These are phyloP conservation scores for Aphanomyces euteiches DNA, from an alignment of 352 stramenopile genomes.

Conservation along the genomic window DNA sequence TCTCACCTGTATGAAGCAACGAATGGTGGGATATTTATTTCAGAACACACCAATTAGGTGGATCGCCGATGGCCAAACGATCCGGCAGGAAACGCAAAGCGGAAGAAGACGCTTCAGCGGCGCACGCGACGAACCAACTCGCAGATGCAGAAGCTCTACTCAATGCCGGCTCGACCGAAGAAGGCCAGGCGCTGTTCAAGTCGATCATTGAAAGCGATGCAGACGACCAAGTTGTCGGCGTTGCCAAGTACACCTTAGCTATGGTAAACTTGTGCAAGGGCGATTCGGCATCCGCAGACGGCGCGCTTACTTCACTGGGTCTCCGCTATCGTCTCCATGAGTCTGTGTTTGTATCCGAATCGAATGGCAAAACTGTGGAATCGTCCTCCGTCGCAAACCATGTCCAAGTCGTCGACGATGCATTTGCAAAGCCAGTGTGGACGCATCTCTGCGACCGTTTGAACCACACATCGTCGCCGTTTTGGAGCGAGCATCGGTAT, in stretches of 20 bases:
- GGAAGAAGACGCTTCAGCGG: neutral
- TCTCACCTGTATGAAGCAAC: too few relatives aligned
- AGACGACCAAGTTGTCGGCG: neutral
- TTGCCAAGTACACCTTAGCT: constrained; percentile 1
- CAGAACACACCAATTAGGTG: too few relatives aligned
- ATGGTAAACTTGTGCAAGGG: constrained; percentile 9
- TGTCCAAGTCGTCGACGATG: neutral
- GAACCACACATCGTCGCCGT: neutral
- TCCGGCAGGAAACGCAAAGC: neutral
- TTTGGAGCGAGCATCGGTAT: constrained; percentile 7
- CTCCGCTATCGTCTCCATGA: neutral
- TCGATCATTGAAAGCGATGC: neutral
- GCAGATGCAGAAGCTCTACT: neutral
- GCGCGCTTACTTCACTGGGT: neutral
- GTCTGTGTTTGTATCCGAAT: neutral
- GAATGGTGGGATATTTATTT: too few relatives aligned
- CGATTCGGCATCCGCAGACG: neutral
- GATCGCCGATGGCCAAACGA: neutral
- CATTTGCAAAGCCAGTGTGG: neutral
- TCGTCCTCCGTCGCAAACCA: neutral
- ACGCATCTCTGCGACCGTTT: neutral
- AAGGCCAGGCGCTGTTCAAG: neutral
- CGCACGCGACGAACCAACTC: neutral
- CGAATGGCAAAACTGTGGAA: neutral
- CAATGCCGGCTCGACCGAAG: neutral